Evolutionary conservation across 2,329 filamentous ascomycete genomes (phyloP), one percentile per base, ranked within the genome.

Genomic region (Tolypocladium ophioglossoides): DNA sequence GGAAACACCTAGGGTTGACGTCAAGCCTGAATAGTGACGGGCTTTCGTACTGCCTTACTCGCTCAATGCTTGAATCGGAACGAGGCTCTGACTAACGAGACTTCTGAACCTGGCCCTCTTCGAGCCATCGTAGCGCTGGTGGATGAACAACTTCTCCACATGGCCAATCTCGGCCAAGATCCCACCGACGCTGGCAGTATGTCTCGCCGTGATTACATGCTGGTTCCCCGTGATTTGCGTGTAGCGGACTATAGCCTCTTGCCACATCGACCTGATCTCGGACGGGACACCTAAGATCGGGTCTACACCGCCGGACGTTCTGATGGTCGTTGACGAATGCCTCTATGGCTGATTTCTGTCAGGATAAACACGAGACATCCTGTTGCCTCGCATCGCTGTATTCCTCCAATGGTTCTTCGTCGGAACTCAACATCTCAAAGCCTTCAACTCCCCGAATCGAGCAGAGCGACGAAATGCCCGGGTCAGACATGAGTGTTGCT

Each of bases 101-200:
- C 39, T 56, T 34, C 55, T 56, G 38, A 56, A 56, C 32, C 44
- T 39, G n/a, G 32, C 55, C 32, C 49, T 32, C 39, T 46, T 56
- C 47, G 52, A 54, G 44, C 52, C 52, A 24, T 50, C 46, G 30
- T 50, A 46, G 4, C 52, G 52, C 11, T 54, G 11, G 7, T 40
- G 20, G 30, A 20, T 50, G 34, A 54, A 51, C 12, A 4, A 51
- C 20, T 40, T 54, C 14, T 50, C 47, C 52, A 46, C 51, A 35
- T 40, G 24, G 20, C 38, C 52, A 50, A 54, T 32, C 47, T 54
- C 52, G 34, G 22, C 47, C 34, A 50, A 9, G 18, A 51, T 24
- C 2, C n/a, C 9, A 9, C 37, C 35, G 11, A 51, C 22, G 24
- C 35, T 51, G 50, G 50, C 50, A 18, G 10, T 27, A 41, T 51